Percentiles rank a stretch among this genome's conserved stretches.
Evolutionary conservation across 768 basidiomycete genomes (phyloP).

Genomic region (Leccinum boreale): DNA sequence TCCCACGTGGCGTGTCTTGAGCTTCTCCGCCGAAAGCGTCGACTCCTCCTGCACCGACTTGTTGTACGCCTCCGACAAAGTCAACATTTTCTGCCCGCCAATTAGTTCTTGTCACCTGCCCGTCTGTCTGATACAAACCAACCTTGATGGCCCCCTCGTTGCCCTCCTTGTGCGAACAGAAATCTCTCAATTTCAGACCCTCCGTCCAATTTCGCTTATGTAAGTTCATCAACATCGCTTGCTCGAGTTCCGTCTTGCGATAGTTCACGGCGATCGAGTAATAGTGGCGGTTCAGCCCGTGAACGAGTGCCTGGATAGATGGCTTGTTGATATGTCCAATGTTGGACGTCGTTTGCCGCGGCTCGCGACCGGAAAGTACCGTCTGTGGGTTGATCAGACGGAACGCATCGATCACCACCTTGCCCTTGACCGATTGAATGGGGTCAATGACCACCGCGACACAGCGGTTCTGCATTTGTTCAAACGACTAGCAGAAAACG

Average conservation of each 20-base stretch:
- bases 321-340: constrained; percentile 99
- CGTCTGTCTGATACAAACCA: constrained; percentile 24
- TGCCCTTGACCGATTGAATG: constrained; percentile 97
- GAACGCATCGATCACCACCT: constrained; percentile 99
- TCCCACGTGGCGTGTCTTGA: constrained; percentile 96
- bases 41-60: constrained; percentile 98
- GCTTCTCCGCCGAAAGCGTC: constrained; percentile 87
- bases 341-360: constrained; percentile 95
- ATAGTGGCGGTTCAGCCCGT: constrained; percentile 96
- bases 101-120: constrained; percentile 13
- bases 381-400: constrained; percentile 91
- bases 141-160: constrained; percentile 98
- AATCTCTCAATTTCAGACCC: constrained; percentile 88
- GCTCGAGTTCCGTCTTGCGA: constrained; percentile 96
- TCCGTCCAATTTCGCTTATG: constrained; percentile 99
- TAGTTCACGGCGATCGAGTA: constrained; percentile 98
- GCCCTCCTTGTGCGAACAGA: constrained; percentile 78
- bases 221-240: constrained; percentile 97
- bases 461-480: constrained; percentile 87
- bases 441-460: constrained; percentile 98
- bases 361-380: constrained; percentile 89
- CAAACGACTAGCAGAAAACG: constrained; percentile 72
- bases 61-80: constrained; percentile 91
- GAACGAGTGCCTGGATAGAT: constrained; percentile 97
- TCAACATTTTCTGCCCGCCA: constrained; percentile 64